A percentile compares a stretch with the other conserved stretches of the same genome.
phyloP scores from a whole-genome alignment of 192 early-diverging fungal species.

The Coemansia sp. region DNA sequence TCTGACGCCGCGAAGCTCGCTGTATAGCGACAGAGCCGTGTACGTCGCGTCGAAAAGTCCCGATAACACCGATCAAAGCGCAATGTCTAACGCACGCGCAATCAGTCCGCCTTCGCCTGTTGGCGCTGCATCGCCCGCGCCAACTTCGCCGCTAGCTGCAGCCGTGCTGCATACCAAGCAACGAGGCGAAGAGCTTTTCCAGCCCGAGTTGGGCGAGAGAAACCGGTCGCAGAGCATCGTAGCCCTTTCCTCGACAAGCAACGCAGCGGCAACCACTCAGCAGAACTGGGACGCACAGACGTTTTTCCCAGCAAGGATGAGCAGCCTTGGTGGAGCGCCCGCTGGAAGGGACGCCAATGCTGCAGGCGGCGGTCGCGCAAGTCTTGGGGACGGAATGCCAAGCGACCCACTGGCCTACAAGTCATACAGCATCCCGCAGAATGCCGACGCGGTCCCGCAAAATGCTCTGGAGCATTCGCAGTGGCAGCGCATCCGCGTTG shows the following conservation, averaged over 20 bases:
- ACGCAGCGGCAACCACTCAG: neutral
- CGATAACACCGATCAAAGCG: neutral
- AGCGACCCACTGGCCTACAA: slow-evolving; percentile 21
- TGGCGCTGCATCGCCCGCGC: neutral
- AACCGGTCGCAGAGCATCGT: slow-evolving; percentile 28
- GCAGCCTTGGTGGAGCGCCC: slow-evolving; percentile 6
- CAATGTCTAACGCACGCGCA: neutral
- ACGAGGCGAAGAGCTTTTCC: neutral
- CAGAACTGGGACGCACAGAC: slow-evolving; percentile 9
- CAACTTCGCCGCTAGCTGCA: slow-evolving; percentile 1
- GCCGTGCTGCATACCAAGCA: neutral
- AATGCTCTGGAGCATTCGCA: slow-evolving; percentile 20
- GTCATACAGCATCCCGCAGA: slow-evolving; percentile 26
- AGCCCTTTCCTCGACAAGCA: slow-evolving; percentile 13
- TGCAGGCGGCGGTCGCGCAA: neutral
- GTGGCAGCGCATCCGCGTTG: slow-evolving; percentile 43
- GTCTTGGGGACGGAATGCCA: neutral
- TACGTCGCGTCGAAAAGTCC: slow-evolving; percentile 8
- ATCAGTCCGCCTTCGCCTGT: slow-evolving; percentile 1
- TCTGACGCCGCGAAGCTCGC: slow-evolving; percentile 17
- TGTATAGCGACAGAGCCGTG: slow-evolving; percentile 17
- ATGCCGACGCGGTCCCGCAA: slow-evolving; percentile 11
- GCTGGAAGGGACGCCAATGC: neutral
- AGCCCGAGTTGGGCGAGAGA: neutral
- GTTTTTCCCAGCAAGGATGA: neutral